Evolutionary conservation across 2,329 filamentous ascomycete species (phyloP), one percentile per base, ranked within the genome.

Genomic region (Aspergillus pseudonomiae): DNA sequence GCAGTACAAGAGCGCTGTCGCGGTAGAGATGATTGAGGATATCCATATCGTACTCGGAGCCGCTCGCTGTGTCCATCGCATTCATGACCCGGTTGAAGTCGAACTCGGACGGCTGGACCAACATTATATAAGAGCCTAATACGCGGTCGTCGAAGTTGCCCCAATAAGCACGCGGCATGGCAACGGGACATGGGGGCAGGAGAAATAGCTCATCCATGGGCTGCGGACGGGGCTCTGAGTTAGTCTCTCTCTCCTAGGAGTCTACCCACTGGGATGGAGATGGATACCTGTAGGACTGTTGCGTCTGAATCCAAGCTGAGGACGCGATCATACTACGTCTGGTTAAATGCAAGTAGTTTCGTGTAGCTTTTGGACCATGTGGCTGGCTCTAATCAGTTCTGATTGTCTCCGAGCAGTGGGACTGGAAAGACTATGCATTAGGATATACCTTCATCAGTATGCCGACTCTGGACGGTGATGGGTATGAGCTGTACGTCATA

Each of bases 101-200:
- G 16, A 67, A 64, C 3, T 74, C 63, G 6, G 81, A 84, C 0
- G 89, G 88, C 48, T 86, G 76, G 50, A 89, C 75, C 2, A 90
- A 81, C 73, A 89, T 82, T 39, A 90, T 70, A 59, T 86, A 81
- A 3, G 85, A 85, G 0, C 85, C 85, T 9, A 90, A 78, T 2
- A 81, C 80, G 64, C 79, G 79, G 24, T 80, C 78, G 0, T 80
- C 76, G 1, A 83, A 83, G 19, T 84, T 78, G 2, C 88, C 78
- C 89, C 89, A 91, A 74, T 91, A 91, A 5, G 89, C 89, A 48
- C 86, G 84, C 1, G 89, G 88, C 82, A 91, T 87, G 1, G 88
- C 88, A 2, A 90, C 82, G 0, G 86, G 79, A 2, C 82, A 81
- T 1, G 77, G 73, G 0, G 88, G 89, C 1, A 88, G 77, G 3